Conservation (phyloP, 2,329 filamentous ascomycete species). For the Helotiales sp. region DNA sequence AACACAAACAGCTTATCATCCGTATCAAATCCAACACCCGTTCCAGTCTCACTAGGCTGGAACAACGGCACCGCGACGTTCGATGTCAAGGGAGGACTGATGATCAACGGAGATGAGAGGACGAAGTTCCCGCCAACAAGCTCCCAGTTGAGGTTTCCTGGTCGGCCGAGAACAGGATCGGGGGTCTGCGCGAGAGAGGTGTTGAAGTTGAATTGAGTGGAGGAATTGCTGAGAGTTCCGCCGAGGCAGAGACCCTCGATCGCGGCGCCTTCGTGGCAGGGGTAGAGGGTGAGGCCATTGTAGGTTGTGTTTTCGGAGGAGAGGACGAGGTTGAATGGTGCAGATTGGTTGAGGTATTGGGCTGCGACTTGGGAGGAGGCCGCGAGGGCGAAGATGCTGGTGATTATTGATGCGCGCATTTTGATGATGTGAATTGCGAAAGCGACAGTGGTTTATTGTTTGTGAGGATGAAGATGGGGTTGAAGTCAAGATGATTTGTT, state of each 20-base stretch:
- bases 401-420: conserved; percentile 25
- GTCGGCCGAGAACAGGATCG: conserved; percentile 22
- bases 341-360: conserved; percentile 39
- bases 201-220: conserved; percentile 29
- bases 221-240: conserved; percentile 12
- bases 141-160: conserved; percentile 27
- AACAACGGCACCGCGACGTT: conserved; percentile 46
- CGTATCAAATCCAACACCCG: conserved; percentile 42
- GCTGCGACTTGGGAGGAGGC: conserved; percentile 22
- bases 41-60: conserved; percentile 25
- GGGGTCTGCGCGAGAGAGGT: conserved; percentile 33
- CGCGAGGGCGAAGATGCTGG: conserved; percentile 21
- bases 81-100: conserved; percentile 39
- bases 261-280: conserved; percentile 49
- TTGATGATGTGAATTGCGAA: conserved; percentile 11
- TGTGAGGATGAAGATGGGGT: neutral
- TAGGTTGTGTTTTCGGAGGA: conserved; percentile 39
- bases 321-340: conserved; percentile 45
- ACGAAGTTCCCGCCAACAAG: conserved; percentile 30
- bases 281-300: conserved; percentile 39
- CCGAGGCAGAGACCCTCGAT: conserved; percentile 46
- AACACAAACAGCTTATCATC: conserved; percentile 40
- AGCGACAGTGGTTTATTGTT: neutral
- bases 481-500: neutral
- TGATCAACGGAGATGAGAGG: conserved; percentile 37